These are phyloP conservation scores for Hortaea sp. DNA, from an alignment of 2,329 filamentous ascomycete species.

Conservation along the genomic window DNA sequence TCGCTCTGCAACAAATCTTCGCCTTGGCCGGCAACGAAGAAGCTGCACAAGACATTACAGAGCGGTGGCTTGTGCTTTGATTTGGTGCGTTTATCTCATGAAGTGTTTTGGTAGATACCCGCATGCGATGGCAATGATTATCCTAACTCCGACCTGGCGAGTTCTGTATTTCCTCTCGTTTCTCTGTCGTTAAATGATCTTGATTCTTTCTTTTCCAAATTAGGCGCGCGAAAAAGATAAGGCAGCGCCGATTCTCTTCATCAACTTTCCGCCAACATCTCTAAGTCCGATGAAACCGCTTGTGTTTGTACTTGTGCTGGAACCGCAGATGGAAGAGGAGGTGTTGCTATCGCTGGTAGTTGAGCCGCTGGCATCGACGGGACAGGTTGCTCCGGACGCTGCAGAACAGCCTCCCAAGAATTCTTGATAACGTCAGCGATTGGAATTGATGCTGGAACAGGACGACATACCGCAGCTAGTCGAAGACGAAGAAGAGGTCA, in stretches of 20 bases:
- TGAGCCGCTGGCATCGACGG: background rate
- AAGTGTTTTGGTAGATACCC: background rate
- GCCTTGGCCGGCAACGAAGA: conserved; percentile 52
- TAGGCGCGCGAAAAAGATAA: background rate
- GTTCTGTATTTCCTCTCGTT: background rate
- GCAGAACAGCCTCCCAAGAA: background rate
- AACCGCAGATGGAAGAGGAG: background rate
- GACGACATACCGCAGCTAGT: background rate
- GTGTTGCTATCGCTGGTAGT: background rate
- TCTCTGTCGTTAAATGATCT: background rate
- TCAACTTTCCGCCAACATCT: background rate
- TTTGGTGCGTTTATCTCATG: background rate
- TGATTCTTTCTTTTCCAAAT: background rate
- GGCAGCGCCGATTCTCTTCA: background rate
- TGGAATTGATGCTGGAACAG: background rate
- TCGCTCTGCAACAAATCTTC: conserved; percentile 60
- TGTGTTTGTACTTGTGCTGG: background rate
- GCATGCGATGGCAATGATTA: background rate
- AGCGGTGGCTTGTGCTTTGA: conserved; percentile 42
- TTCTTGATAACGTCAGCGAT: background rate
- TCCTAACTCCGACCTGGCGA: too few species aligned
- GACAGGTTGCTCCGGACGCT: background rate
- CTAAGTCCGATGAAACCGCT: background rate
- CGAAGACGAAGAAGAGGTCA: background rate
- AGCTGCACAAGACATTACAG: conserved; percentile 51